phyloP scores from a whole-genome alignment of 2,329 filamentous ascomycete species.

The Pyrenochaeta sp. region DNA sequence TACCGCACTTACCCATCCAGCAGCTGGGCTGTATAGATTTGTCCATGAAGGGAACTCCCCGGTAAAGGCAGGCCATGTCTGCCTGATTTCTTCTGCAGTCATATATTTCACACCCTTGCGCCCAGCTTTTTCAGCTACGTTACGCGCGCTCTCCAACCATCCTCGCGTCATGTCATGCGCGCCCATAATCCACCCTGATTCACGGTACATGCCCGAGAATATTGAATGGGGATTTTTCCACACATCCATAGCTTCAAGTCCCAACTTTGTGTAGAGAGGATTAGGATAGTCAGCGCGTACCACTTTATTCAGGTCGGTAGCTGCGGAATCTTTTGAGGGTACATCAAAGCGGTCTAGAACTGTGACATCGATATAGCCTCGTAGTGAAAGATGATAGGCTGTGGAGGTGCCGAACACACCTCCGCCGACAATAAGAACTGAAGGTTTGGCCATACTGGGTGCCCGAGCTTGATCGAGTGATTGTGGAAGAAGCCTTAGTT shows the following conservation, averaged over 20 bases:
- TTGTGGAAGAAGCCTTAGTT: neutral
- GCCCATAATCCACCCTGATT: neutral
- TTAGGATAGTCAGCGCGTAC: neutral
- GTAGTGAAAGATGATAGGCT: neutral
- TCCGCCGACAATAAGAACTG: neutral
- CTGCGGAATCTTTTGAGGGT: neutral
- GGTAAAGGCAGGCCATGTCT: conserved; percentile 17
- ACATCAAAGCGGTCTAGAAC: neutral
- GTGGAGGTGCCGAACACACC: neutral
- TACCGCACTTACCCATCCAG: conserved; percentile 22
- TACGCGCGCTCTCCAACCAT: neutral
- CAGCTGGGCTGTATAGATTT: conserved; percentile 28
- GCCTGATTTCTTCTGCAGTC: conserved; percentile 9
- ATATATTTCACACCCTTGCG: neutral
- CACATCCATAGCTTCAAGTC: neutral
- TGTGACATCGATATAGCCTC: neutral
- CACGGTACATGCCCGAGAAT: neutral
- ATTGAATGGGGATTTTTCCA: neutral
- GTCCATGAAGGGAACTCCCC: conserved; percentile 25
- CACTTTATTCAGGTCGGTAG: neutral
- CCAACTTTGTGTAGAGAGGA: neutral
- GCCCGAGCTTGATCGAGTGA: neutral
- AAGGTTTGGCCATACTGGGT: neutral
- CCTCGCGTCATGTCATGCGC: neutral
- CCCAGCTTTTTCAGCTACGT: neutral